Evolutionary conservation across 345 rosid genomes (phyloP), one percentile per base, ranked within the genome.

Genomic region (Gossypium bickii): DNA sequence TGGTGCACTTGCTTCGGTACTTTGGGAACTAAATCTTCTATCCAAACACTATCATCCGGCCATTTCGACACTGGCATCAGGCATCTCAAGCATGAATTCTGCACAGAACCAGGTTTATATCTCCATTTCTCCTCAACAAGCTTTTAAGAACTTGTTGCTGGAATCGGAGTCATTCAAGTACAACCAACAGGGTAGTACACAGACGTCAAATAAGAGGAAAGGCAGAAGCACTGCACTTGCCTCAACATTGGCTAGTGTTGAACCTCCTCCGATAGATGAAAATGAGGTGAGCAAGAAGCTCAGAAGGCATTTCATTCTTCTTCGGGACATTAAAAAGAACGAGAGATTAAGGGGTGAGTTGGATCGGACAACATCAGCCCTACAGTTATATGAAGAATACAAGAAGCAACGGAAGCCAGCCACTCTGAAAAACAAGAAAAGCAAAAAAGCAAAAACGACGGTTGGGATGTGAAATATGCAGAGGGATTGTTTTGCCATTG

Each of bases 1-100:
- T 52, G 97, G 99, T 4, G 99, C 98, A 6, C 89, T 94, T 56
- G 92, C 97, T 78, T 86, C 98, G 0, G 98, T 94, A 60, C 97
- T 94, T 5, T 94, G 98, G 98, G 98, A 94, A 65, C 89, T 94
- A 65, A 82, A 80, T 74, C 95, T 94, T 79, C 88, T 89, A 18
- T 83, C 88, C n/a, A 85, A 83, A 80, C 95, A 94, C 79, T 92
- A 86, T 71, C 92, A 94, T 85, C 94, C 97, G 4, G 60, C 91
- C n/a, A 74, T 94, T 76, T 84, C 97, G 7, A 73, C 87, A 0
- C 53, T 85, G 70, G 92, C 92, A 3, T 78, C 89, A 8, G 78
- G 90, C 83, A 79, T 94, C 71, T 82, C 87, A 10, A 85, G 58
- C 86, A 85, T 95, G 91, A 84, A 78, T 78, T 66, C 81, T 56